Conservation (phyloP, 1,139 yeast species). For the Kazachstania sp. region DNA sequence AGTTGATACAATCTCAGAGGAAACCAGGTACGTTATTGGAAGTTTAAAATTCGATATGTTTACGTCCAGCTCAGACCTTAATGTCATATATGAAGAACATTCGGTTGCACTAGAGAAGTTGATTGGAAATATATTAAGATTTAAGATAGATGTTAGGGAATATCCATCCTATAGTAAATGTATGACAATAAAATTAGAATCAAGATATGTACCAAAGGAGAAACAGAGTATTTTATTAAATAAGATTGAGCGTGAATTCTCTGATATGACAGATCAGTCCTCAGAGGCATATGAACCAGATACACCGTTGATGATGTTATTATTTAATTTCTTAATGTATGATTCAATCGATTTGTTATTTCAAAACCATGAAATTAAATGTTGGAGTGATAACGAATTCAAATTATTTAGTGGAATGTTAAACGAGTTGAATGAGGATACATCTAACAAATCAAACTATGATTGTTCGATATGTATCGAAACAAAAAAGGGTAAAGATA, state of each 20-base stretch:
- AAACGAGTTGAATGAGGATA: constrained; percentile 21
- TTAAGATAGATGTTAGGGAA: constrained; percentile 17
- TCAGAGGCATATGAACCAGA: constrained; percentile 31
- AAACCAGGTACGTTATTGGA: constrained; percentile 11
- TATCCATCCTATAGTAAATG: constrained; percentile 27
- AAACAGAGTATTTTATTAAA: constrained; percentile 16
- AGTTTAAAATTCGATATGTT: constrained; percentile 13
- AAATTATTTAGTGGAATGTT: constrained; percentile 18
- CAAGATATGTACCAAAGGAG: constrained; percentile 27
- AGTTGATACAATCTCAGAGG: not conserved
- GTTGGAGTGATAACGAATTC: constrained; percentile 16
- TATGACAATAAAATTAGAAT: constrained; percentile 28
- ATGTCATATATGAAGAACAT: constrained; percentile 7
- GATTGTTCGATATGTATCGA: constrained; percentile 55
- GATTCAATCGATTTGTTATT: constrained; percentile 25
- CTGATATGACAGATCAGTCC: constrained; percentile 34
- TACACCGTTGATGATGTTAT: constrained; percentile 34
- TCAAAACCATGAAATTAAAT: constrained; percentile 12
- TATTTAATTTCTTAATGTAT: constrained; percentile 40
- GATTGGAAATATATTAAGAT: constrained; percentile 16
- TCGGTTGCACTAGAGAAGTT: constrained; percentile 10
- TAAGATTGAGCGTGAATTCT: constrained; percentile 26
- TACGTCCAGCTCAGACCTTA: constrained; percentile 6
- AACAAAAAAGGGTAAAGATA: constrained; percentile 40
- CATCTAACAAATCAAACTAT: constrained; percentile 38